Evolutionary conservation across 2,329 filamentous ascomycete species (phyloP).

Genomic region (Alternaria tenuissima): DNA sequence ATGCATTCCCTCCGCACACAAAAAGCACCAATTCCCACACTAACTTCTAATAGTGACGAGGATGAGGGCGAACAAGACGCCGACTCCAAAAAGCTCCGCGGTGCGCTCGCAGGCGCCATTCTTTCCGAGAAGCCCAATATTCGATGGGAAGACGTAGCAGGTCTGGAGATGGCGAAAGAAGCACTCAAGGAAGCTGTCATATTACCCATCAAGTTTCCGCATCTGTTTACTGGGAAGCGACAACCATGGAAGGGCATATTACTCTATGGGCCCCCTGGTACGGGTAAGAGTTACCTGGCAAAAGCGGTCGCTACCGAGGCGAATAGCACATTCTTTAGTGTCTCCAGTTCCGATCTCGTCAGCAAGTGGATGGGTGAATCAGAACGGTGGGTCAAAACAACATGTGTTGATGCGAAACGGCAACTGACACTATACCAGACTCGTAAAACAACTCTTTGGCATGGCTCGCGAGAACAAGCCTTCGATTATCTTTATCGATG

Average conservation of each 20-base stretch:
- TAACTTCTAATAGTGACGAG: constrained; percentile 58
- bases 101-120: constrained; percentile 89
- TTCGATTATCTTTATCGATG: constrained; percentile 98
- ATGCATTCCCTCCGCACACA: constrained; percentile 24
- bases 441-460: constrained; percentile 95
- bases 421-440: constrained; percentile 58
- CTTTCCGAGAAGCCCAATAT: constrained; percentile 95
- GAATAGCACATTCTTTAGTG: constrained; percentile 99
- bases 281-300: constrained; percentile 95
- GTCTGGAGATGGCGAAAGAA: constrained; percentile 92
- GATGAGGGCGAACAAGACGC: constrained; percentile 77
- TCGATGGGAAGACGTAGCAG: constrained; percentile 97
- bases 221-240: constrained; percentile 93
- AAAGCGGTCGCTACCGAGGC: constrained; percentile 98
- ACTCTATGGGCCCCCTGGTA: constrained; percentile 94
- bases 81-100: constrained; percentile 93
- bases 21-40: not conserved
- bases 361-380: constrained; percentile 99
- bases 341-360: constrained; percentile 95
- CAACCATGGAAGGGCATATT: constrained; percentile 99
- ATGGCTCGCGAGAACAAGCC: constrained; percentile 99
- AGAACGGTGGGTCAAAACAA: constrained; percentile 72
- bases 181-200: constrained; percentile 98
- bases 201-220: constrained; percentile 96
- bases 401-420: not conserved